Percentiles rank a stretch among this genome's conserved stretches.
These are phyloP conservation scores for Cladorrhinum sp. DNA, from an alignment of 2,329 filamentous ascomycete genomes.

Conservation along the genomic window DNA sequence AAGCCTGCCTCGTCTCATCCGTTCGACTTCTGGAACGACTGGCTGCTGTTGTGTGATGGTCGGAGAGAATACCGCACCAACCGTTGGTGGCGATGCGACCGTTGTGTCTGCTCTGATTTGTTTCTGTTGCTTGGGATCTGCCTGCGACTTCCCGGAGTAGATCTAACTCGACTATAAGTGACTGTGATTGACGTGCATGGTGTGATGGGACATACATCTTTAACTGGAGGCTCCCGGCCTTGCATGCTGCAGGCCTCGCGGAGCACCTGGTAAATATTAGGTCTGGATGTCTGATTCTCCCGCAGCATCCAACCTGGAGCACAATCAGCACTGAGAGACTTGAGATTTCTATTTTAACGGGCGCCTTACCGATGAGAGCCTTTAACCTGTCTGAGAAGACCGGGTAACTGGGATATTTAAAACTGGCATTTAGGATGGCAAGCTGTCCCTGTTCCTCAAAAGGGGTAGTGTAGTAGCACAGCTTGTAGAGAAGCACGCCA, in stretches of 20 bases:
- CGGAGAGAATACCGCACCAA: conserved; percentile 81
- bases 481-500: conserved; percentile 91
- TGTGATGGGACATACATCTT: conserved; percentile 60
- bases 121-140: conserved; percentile 55
- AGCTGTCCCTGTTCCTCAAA: conserved; percentile 98
- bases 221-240: conserved; percentile 78
- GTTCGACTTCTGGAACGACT: conserved; percentile 81
- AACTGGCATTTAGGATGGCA: conserved; percentile 93
- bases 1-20: conserved; percentile 87
- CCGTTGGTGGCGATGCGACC: conserved; percentile 54
- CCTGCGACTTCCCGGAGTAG: conserved; percentile 62
- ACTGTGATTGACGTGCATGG: background rate
- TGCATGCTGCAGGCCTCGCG: conserved; percentile 86
- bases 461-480: conserved; percentile 98
- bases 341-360: background rate
- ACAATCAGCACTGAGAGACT: conserved; percentile 13
- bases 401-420: conserved; percentile 85
- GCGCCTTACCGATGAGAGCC: conserved; percentile 73
- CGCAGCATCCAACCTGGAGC: conserved; percentile 77
- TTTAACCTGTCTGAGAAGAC: conserved; percentile 87
- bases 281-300: conserved; percentile 73
- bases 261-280: conserved; percentile 92
- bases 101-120: conserved; percentile 55
- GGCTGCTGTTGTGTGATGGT: conserved; percentile 63
- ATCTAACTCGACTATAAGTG: conserved; percentile 52